Conservation (phyloP, 2,329 filamentous ascomycete genomes). For the Tricladium varicosporioides region DNA sequence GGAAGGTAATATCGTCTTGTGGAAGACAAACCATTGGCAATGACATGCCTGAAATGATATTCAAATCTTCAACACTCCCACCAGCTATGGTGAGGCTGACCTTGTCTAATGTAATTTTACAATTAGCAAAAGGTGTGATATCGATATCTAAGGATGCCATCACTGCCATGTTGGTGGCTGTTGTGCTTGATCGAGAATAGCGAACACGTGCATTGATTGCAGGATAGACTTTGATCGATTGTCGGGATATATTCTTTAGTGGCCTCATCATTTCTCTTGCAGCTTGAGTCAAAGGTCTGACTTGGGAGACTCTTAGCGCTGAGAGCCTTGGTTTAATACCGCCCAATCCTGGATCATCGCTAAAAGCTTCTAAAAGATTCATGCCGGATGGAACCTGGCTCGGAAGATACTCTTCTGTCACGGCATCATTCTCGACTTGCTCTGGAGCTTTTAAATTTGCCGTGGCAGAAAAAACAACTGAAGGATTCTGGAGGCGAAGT, state of each 20-base stretch:
- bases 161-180: constrained; percentile 54
- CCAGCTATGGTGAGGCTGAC: constrained; percentile 57
- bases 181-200: constrained; percentile 63
- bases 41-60: constrained; percentile 44
- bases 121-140: constrained; percentile 68
- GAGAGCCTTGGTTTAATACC: constrained; percentile 65
- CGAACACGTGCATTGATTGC: constrained; percentile 71
- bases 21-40: constrained; percentile 62
- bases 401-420: constrained; percentile 62
- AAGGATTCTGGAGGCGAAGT: constrained; percentile 64
- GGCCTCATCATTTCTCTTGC: constrained; percentile 60
- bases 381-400: constrained; percentile 67
- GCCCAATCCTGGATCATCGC: constrained; percentile 59
- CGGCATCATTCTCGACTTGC: constrained; percentile 40
- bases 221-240: constrained; percentile 64
- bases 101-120: constrained; percentile 59
- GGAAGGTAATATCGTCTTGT: constrained; percentile 72
- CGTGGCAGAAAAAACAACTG: constrained; percentile 61
- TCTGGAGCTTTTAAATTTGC: constrained; percentile 57
- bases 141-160: constrained; percentile 73
- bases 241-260: constrained; percentile 60
- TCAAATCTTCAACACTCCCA: constrained; percentile 58
- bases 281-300: constrained; percentile 63
- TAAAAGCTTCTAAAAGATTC: constrained; percentile 76
- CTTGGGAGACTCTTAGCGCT: constrained; percentile 70